These are phyloP conservation scores for Vaccinium corymbosum DNA, from an alignment of 148 eudicot genomes.

Conservation along the genomic window DNA sequence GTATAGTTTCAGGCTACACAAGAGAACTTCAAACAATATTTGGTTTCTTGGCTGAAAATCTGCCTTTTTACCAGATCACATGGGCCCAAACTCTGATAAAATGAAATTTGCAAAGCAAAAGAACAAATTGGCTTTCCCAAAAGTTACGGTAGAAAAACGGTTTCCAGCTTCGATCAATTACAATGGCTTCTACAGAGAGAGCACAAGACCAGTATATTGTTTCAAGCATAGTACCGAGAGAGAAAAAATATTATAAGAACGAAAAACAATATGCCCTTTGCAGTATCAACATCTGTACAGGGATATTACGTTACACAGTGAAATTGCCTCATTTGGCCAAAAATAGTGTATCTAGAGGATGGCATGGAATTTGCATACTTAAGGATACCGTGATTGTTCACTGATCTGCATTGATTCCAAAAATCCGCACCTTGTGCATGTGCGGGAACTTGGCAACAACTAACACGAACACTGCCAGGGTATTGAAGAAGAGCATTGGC, in stretches of 20 bases:
- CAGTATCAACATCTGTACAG: conserved; percentile 15
- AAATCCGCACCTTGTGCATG: conserved; percentile 97
- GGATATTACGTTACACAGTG: conserved; percentile 9
- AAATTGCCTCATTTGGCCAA: background rate
- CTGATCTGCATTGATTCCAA: conserved; percentile 88
- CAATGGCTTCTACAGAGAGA: background rate
- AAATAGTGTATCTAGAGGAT: background rate
- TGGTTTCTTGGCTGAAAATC: background rate
- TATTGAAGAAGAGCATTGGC: conserved; percentile 93
- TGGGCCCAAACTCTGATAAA: background rate
- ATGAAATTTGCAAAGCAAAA: background rate
- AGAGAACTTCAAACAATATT: background rate
- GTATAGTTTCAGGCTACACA: background rate
- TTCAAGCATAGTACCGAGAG: background rate
- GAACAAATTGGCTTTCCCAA: background rate
- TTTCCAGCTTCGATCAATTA: background rate
- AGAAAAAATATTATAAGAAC: background rate
- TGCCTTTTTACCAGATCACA: background rate
- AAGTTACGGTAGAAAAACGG: background rate
- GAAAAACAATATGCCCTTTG: conserved; percentile 15
- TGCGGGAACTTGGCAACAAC: conserved; percentile 91
- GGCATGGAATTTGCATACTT: background rate
- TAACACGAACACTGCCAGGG: conserved; percentile 65
- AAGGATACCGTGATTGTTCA: conserved; percentile 19
- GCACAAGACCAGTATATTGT: background rate